A percentile compares a stretch with the other conserved stretches of the same genome.
phyloP scores from a whole-genome alignment of 140 eudicot species.

The Stevia rebaudiana region DNA sequence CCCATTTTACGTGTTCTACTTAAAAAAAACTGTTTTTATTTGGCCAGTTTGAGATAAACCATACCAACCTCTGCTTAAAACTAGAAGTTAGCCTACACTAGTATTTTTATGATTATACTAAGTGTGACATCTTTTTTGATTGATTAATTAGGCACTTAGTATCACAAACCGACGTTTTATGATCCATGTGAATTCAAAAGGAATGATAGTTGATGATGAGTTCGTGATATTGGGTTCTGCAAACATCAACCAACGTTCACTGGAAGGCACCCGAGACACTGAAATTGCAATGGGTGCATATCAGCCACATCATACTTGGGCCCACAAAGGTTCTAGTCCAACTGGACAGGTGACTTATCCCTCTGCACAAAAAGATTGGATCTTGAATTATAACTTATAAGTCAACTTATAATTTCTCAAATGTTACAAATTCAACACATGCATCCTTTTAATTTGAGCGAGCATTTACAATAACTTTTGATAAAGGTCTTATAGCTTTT shows the following conservation, averaged over 20 bases:
- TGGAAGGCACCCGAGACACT: conserved; percentile 56
- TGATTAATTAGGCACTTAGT: conserved; percentile 28
- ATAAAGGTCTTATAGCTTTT: neutral
- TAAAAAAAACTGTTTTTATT: no score
- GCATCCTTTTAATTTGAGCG: neutral
- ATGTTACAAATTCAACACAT: neutral
- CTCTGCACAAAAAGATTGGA: neutral
- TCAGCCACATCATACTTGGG: conserved; percentile 58
- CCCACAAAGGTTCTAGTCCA: conserved; percentile 37
- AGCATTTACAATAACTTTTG: neutral
- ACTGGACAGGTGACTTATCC: conserved; percentile 40
- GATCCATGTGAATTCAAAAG: conserved; percentile 60
- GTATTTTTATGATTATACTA: neutral
- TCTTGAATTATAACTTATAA: neutral
- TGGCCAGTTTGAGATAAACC: no score
- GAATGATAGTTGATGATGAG: conserved; percentile 56
- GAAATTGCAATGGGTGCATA: conserved; percentile 68
- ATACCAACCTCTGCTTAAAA: neutral
- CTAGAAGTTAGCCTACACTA: neutral
- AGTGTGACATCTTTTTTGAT: neutral
- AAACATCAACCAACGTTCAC: conserved; percentile 53
- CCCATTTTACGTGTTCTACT: neutral
- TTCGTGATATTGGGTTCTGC: conserved; percentile 50
- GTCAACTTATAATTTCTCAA: neutral
- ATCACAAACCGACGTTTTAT: conserved; percentile 35